Percentiles rank a stretch among this genome's conserved stretches.
These are phyloP conservation scores for Hypoxylon intermedium DNA, from an alignment of 495 filamentous ascomycete species.

Conservation along the genomic window DNA sequence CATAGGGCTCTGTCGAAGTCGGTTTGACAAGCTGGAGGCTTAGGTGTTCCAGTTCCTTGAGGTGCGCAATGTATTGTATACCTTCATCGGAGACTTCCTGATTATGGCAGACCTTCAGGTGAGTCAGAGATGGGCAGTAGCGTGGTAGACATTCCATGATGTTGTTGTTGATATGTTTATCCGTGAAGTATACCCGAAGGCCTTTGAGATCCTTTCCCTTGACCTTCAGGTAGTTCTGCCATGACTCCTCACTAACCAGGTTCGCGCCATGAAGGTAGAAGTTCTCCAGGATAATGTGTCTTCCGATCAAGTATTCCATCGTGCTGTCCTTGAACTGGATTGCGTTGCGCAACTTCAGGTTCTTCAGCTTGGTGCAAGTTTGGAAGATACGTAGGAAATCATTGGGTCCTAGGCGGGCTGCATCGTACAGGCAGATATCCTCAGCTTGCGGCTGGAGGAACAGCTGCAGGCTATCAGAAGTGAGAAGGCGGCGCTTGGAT, in stretches of 20 bases:
- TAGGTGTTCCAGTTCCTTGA: conserved; percentile 71
- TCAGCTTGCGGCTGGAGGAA: conserved; percentile 75
- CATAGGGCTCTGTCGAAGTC: conserved; percentile 62
- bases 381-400: conserved; percentile 84
- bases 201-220: conserved; percentile 68
- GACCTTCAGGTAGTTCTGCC: conserved; percentile 68
- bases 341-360: conserved; percentile 77
- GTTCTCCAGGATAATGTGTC: conserved; percentile 65
- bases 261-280: conserved; percentile 79
- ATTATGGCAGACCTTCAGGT: conserved; percentile 73
- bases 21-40: conserved; percentile 68
- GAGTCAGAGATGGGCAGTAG: conserved; percentile 67
- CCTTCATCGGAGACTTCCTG: conserved; percentile 56
- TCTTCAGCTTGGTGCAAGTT: conserved; percentile 69
- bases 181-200: conserved; percentile 76
- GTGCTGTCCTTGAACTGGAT: conserved; percentile 85
- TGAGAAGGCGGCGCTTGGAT: conserved; percentile 77
- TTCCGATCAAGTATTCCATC: conserved; percentile 78
- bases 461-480: conserved; percentile 71
- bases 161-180: conserved; percentile 66
- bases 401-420: conserved; percentile 72
- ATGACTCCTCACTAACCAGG: conserved; percentile 73
- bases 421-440: conserved; percentile 79
- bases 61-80: conserved; percentile 58
- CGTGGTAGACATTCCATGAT: conserved; percentile 60